Conservation (phyloP, 306 rosid species). For the Gynostemma pentaphyllum region DNA sequence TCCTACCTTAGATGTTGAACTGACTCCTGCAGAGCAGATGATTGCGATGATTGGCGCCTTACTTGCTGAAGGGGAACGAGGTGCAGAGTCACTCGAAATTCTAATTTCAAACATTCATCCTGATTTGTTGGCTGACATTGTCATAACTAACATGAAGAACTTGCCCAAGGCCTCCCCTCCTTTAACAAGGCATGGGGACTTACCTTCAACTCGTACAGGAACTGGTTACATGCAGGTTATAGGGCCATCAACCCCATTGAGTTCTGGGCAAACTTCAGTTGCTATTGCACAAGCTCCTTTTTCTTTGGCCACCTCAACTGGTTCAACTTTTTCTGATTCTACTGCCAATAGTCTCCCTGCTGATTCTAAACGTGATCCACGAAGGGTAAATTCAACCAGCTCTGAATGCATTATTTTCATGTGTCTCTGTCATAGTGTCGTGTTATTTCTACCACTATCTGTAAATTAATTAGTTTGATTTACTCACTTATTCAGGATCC, state of each 20-base stretch:
- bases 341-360: conserved; percentile 35
- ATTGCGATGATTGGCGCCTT: conserved; percentile 91
- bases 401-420: neutral
- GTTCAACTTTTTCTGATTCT: conserved; percentile 40
- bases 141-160: conserved; percentile 88
- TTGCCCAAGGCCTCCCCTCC: conserved; percentile 73
- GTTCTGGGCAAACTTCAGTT: conserved; percentile 49
- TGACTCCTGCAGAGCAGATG: conserved; percentile 92
- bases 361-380: conserved; percentile 91
- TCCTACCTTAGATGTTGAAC: conserved; percentile 48
- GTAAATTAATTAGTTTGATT: neutral
- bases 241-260: conserved; percentile 34
- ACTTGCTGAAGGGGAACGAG: conserved; percentile 98
- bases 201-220: conserved; percentile 37
- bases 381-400: conserved; percentile 51
- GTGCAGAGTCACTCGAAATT: conserved; percentile 90
- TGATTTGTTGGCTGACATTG: conserved; percentile 94
- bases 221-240: conserved; percentile 38
- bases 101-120: conserved; percentile 89
- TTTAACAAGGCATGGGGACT: conserved; percentile 50
- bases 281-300: conserved; percentile 32
- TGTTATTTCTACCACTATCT: neutral
- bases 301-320: conserved; percentile 31
- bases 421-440: neutral
- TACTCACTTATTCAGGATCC: conserved; percentile 65